Evolutionary conservation across 192 early-diverging fungal genomes (phyloP).

Genomic region (Coemansia sp.): DNA sequence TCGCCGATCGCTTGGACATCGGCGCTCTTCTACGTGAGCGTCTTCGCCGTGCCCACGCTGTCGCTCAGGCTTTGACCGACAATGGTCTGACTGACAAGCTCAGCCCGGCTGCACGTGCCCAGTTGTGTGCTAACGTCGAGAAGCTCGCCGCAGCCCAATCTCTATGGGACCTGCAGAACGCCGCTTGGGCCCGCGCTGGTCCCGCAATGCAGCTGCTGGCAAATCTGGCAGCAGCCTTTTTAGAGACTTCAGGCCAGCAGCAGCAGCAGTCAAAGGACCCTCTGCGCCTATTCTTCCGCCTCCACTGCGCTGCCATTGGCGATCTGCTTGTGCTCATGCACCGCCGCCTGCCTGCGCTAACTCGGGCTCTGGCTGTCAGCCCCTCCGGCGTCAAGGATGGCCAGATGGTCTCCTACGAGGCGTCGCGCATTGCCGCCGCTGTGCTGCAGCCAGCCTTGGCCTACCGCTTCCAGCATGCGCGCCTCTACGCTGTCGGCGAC

Average conservation of each 20-base stretch:
- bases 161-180: conserved; percentile 52
- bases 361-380: conserved; percentile 33
- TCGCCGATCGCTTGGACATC: conserved; percentile 44
- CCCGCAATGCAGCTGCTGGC: conserved; percentile 38
- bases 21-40: conserved; percentile 45
- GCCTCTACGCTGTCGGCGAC: conserved; percentile 27
- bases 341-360: conserved; percentile 25
- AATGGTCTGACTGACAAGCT: conserved; percentile 28
- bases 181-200: conserved; percentile 28
- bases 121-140: conserved; percentile 40
- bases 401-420: conserved; percentile 41
- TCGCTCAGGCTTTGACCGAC: conserved; percentile 36
- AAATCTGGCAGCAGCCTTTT: conserved; percentile 32
- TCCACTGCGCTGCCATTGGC: conserved; percentile 30
- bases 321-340: conserved; percentile 42
- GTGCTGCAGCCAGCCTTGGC: conserved; percentile 33
- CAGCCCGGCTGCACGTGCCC: conserved; percentile 14
- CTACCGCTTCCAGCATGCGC: conserved; percentile 39
- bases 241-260: conserved; percentile 34
- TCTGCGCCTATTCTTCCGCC: conserved; percentile 44
- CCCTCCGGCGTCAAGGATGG: conserved; percentile 25
- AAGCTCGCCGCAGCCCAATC: conserved; percentile 42
- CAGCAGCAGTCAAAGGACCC: conserved; percentile 20
- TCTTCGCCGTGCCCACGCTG: conserved; percentile 28
- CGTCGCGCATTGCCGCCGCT: conserved; percentile 28